Percentiles rank a stretch among this genome's conserved stretches.
Conservation (phyloP, 2,329 filamentous ascomycete genomes). For the Penicillium brevicompactum region DNA sequence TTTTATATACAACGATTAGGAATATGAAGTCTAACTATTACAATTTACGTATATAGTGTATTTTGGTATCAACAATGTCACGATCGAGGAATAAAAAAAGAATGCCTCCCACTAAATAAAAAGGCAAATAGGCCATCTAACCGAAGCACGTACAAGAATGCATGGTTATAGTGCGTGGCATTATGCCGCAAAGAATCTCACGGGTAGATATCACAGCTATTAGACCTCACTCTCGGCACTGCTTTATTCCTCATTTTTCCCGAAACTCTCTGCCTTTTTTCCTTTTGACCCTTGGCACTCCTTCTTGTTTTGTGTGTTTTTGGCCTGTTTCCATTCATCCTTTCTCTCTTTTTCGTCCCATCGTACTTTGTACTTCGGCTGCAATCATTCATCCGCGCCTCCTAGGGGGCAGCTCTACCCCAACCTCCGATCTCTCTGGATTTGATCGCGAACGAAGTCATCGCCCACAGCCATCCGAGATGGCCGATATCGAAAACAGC, state of each 20-base stretch:
- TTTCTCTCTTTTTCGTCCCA: slow-evolving; percentile 4
- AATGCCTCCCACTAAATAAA: no score
- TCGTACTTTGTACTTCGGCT: slow-evolving; percentile 6
- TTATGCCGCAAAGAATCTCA: slow-evolving; percentile 3
- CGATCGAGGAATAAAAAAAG: no score
- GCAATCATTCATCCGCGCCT: slow-evolving; percentile 16
- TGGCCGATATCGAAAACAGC: slow-evolving; percentile 39
- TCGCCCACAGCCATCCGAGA: slow-evolving; percentile 15
- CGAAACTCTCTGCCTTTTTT: slow-evolving; percentile 15
- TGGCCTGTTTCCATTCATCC: slow-evolving; percentile 5
- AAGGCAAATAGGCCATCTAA: no score
- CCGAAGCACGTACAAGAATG: background rate
- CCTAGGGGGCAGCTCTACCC: slow-evolving; percentile 17
- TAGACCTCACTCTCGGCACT: slow-evolving; percentile 17
- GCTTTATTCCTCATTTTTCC: slow-evolving; percentile 16
- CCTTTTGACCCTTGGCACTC: slow-evolving; percentile 9
- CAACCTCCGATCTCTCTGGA: slow-evolving; percentile 6
- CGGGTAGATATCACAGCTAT: slow-evolving; percentile 28
- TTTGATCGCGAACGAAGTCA: background rate
- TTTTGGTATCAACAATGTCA: no score
- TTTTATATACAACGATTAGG: no score
- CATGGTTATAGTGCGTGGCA: slow-evolving; percentile 5
- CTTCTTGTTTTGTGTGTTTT: slow-evolving; percentile 7
- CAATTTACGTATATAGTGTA: no score
- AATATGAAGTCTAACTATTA: no score